Conservation (phyloP, 139 green algal species). For the Haematococcus lacustris region DNA sequence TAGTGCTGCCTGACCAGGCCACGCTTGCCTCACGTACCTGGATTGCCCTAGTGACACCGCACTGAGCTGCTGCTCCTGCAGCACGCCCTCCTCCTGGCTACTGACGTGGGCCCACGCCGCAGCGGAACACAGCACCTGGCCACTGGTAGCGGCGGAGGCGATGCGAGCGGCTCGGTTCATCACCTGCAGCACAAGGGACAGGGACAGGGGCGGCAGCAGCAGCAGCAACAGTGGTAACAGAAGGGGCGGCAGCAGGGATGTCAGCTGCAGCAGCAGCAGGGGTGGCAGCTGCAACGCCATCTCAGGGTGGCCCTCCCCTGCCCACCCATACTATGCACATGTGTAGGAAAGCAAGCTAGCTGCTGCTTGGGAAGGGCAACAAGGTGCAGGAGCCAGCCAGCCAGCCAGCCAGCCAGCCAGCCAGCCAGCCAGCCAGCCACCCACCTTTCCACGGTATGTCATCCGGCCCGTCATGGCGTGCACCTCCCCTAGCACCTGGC, state of each 20-base stretch:
- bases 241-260: not conserved
- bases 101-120: not conserved
- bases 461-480: slow-evolving; percentile 38
- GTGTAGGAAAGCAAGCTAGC: not conserved
- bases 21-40: no score
- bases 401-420: not conserved
- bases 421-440: not conserved
- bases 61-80: not conserved
- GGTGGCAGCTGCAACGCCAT: no score
- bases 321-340: not conserved
- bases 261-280: no score
- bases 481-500: slow-evolving; percentile 27
- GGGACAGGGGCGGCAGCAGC: not conserved
- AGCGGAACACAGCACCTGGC: slow-evolving; percentile 16
- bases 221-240: not conserved
- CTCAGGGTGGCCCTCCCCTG: no score
- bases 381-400: not conserved
- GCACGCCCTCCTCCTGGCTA: not conserved
- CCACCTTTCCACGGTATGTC: slow-evolving; percentile 36
- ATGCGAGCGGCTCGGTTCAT: slow-evolving; percentile 39
- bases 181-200: not conserved
- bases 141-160: slow-evolving; percentile 9
- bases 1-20: no score
- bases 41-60: not conserved
- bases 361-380: not conserved